Evolutionary conservation across 129 eudicot species (phyloP), one percentile per base, ranked within the genome.

Genomic region (Centaurea solstitialis): DNA sequence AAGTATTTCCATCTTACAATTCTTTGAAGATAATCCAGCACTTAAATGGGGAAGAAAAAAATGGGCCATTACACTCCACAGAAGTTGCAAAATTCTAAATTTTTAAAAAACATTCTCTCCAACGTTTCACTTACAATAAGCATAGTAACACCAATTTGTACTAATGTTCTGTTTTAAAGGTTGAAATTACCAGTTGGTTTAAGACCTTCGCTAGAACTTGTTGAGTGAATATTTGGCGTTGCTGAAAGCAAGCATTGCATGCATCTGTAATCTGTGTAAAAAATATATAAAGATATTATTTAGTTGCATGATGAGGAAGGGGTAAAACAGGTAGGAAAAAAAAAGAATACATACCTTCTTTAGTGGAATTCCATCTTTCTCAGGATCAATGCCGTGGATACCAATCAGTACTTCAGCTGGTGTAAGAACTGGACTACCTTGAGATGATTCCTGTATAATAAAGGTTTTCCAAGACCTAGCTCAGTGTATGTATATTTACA

Each of bases 231-330:
- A 89, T 86, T 28, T 91, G 91, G 6, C 88, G 86, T 86, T 93
- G 97, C 88, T 89, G 97, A 85, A 96, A 96, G 87, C 99, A 93
- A 76, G 93, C 88, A 82, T 90, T 96, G 90, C 99, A 96, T 74
- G 98, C 98, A 87, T 96, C 98, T 39, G 97, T 96, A 70, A 96
- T 89, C 99, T 96, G 95, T 83, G 82, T 68, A 47, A 28, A 3
- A n/a, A 71, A 45, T 33, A 41, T 33, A 68, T 13, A 26, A 53
- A 17, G 2, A 72, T 76, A 41, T 10, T 70, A 7, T 45, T 66
- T 47, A 77, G 70, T 86, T 75, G 69, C 77, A 78, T 67, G 47
- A 61, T 74, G 68, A 39, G 39, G 12, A 81, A 67, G 69, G 72
- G 85, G n/a, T n/a, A 57, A 7, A 68, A 26, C 20, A 21, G 6